phyloP scores from a whole-genome alignment of 169 alveolate genomes.

The Hepatocystis sp. region DNA sequence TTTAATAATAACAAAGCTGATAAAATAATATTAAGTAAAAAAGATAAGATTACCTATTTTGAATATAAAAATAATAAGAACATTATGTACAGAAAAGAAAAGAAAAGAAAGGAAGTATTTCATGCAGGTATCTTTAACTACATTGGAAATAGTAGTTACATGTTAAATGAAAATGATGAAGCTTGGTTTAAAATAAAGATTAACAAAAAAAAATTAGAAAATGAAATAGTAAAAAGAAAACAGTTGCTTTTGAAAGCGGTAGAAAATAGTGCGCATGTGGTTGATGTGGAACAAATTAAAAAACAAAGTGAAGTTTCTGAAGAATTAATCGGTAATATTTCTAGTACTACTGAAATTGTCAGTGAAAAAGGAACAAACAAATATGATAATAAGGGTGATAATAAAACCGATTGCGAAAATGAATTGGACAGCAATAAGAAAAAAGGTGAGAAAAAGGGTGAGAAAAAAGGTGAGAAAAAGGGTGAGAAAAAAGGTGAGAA shows the following conservation, averaged over 20 bases:
- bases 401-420: no score
- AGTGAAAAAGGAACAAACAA: no score
- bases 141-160: conserved; percentile 43
- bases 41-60: conserved; percentile 30
- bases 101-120: conserved; percentile 10
- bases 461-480: no score
- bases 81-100: conserved; percentile 10
- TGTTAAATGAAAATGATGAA: conserved; percentile 51
- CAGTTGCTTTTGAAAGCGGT: no score
- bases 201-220: conserved; percentile 39
- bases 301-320: no score
- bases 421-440: no score
- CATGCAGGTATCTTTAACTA: conserved; percentile 20
- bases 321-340: no score
- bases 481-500: neutral
- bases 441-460: neutral
- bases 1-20: conserved; percentile 7
- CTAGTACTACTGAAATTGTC: no score
- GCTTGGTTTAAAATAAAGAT: conserved; percentile 36
- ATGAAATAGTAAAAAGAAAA: no score
- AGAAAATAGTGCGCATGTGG: no score
- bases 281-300: no score
- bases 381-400: no score
- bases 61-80: conserved; percentile 37
- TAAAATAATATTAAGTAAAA: conserved; percentile 8